Base-by-base conservation (phyloP, 2,329 filamentous ascomycete species). In the Xylariales sp. region DNA sequence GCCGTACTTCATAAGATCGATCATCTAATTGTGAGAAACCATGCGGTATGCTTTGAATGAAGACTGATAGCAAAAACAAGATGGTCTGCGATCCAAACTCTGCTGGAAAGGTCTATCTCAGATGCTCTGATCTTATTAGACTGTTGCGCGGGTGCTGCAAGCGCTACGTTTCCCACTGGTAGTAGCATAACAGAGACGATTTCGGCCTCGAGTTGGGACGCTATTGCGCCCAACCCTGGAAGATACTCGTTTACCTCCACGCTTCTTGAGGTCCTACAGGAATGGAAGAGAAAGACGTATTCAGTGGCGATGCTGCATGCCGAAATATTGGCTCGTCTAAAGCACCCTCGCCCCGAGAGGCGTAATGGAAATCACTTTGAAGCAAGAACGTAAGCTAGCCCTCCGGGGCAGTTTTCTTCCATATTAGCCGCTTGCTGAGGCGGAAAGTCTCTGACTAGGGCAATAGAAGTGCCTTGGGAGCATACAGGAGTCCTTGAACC, bases 301-400 rank as follows among this genome's bases (percentile, higher is more conserved):
- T 89, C 87, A 6, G 87, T 86, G 16, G 86, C 86, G 32, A 89
- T 89, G 86, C 79, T 89, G 5, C 87, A 89, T 71, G 86, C 86
- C 23, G 87, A 89, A 71, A 81, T 89, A 8, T 80, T 89, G 16
- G 86, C 86, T n/a, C 84, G 86, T 2, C 75, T 89, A 1, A 89
- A 89, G 72, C 87, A 89, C 68, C 87, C 87, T 5, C 80, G 86
- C 7, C 86, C 86, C 23, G 84, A 87, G 70, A 82, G 84, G 64
- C 83, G 86, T 71, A 87, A 89, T 69, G 87, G 87, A 60, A 86
- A 84, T 75, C 82, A 84, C 18, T 87, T 87, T 54, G 86, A 89
- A 72, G 84, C 85, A 43, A 83, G 86, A 46, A 86, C 86, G 23
- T 23, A 23, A 23, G 23, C 23, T 23, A 23, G 23, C 23, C 23